These are phyloP conservation scores for Russula sp. DNA, from an alignment of 768 basidiomycete species.

Conservation along the genomic window DNA sequence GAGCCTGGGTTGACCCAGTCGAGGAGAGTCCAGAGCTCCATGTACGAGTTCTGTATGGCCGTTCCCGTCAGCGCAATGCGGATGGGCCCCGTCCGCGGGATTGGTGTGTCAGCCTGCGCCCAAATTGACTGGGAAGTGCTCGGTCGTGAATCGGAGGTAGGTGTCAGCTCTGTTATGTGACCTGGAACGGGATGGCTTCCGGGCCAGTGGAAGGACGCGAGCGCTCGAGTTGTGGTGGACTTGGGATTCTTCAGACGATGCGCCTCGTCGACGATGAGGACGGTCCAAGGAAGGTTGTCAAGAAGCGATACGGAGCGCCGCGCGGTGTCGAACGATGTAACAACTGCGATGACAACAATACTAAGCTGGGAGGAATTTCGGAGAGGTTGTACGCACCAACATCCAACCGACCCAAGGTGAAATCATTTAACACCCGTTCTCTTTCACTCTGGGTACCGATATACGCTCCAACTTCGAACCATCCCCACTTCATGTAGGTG, in stretches of 20 bases:
- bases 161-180: slow-evolving; percentile 21
- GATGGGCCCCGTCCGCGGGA: slow-evolving; percentile 13
- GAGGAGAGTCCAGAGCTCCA: slow-evolving; percentile 87
- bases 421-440: slow-evolving; percentile 53
- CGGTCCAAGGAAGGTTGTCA: slow-evolving; percentile 61
- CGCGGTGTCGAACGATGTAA: slow-evolving; percentile 76
- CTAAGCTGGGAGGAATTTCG: not conserved
- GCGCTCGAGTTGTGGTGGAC: slow-evolving; percentile 59
- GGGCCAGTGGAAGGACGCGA: slow-evolving; percentile 58
- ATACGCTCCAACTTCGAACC: slow-evolving; percentile 81
- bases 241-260: slow-evolving; percentile 80
- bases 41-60: slow-evolving; percentile 79
- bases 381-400: slow-evolving; percentile 49
- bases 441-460: slow-evolving; percentile 47
- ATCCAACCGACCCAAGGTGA: slow-evolving; percentile 77
- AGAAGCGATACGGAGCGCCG: slow-evolving; percentile 63
- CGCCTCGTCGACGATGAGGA: slow-evolving; percentile 81
- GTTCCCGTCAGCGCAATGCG: slow-evolving; percentile 88
- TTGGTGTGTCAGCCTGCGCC: not conserved
- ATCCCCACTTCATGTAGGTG: slow-evolving; percentile 65
- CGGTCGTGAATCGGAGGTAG: not conserved
- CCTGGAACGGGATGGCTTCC: slow-evolving; percentile 10
- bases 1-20: slow-evolving; percentile 86
- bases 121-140: not conserved
- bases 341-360: slow-evolving; percentile 38